Evolutionary conservation across 176 grass and related monocot genomes (phyloP).

Genomic region (Musa itinerans): DNA sequence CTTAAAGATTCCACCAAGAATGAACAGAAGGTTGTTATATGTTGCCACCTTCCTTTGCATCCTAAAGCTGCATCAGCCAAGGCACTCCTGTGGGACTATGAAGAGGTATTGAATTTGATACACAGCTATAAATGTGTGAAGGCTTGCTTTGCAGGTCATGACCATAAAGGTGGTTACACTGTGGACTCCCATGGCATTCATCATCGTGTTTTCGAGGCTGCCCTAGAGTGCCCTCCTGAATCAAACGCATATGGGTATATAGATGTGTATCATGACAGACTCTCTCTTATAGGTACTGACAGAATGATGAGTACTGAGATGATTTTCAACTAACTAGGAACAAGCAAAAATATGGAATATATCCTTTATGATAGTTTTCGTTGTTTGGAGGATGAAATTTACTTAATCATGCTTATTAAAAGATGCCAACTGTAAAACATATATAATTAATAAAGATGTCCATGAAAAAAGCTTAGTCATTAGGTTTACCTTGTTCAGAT

Average conservation of each 20-base stretch:
- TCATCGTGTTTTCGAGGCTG: constrained; percentile 70
- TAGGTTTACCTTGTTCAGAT: too few relatives aligned
- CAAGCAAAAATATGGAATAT: not conserved
- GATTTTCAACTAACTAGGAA: constrained; percentile 20
- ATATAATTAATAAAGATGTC: too few relatives aligned
- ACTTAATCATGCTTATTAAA: not conserved
- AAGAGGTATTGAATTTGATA: constrained; percentile 52
- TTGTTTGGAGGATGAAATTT: not conserved
- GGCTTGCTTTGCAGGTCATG: constrained; percentile 70
- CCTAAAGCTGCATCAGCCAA: constrained; percentile 30
- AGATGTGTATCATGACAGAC: constrained; percentile 44
- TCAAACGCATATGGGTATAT: constrained; percentile 54
- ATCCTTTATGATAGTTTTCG: not conserved
- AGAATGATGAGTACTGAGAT: constrained; percentile 60
- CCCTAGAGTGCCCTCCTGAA: constrained; percentile 75
- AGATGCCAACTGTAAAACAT: not conserved
- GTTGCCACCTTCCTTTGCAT: constrained; percentile 72
- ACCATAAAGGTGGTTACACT: constrained; percentile 57
- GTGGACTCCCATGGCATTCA: constrained; percentile 55
- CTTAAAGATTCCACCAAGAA: constrained; percentile 29
- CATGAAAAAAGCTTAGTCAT: too few relatives aligned
- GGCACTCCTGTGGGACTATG: constrained; percentile 83
- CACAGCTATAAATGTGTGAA: constrained; percentile 54
- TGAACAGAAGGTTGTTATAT: constrained; percentile 48
- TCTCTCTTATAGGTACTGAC: constrained; percentile 49